Conservation (phyloP, 805 yeast genomes). For the Myxozyma vanderwaltii region DNA sequence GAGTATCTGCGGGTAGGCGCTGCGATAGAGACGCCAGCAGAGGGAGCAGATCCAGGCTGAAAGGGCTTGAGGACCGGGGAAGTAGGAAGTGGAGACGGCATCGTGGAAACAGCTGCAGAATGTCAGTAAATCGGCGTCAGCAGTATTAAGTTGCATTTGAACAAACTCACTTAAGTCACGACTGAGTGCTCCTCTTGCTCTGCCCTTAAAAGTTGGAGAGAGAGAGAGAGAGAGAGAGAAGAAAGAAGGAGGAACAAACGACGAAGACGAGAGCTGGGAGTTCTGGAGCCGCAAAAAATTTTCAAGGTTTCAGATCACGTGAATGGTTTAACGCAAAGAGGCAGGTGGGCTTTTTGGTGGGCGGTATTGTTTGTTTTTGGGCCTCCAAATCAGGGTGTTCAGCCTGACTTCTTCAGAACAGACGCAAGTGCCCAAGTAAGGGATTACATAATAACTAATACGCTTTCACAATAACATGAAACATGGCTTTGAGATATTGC, state of each 20-base stretch:
- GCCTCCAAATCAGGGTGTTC: too few relatives aligned
- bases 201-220: slow-evolving; percentile 7
- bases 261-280: slow-evolving; percentile 4
- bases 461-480: neutral
- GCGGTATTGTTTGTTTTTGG: too few relatives aligned
- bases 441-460: neutral
- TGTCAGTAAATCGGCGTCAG: neutral
- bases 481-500: neutral
- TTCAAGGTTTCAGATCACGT: slow-evolving; percentile 8
- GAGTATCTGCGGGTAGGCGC: slow-evolving; percentile 26
- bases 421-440: too few relatives aligned
- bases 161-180: neutral
- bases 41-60: slow-evolving; percentile 16
- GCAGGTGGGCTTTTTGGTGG: slow-evolving; percentile 15
- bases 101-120: slow-evolving; percentile 12
- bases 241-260: neutral
- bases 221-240: slow-evolving; percentile 14
- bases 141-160: neutral
- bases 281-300: slow-evolving; percentile 5
- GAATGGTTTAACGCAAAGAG: neutral
- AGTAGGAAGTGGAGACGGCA: slow-evolving; percentile 25
- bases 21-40: slow-evolving; percentile 18
- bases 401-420: too few relatives aligned
- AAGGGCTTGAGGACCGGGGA: slow-evolving; percentile 25
- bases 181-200: slow-evolving; percentile 14